Base-by-base conservation (phyloP, 2,329 filamentous ascomycete species). In the Fusarium sp. region DNA sequence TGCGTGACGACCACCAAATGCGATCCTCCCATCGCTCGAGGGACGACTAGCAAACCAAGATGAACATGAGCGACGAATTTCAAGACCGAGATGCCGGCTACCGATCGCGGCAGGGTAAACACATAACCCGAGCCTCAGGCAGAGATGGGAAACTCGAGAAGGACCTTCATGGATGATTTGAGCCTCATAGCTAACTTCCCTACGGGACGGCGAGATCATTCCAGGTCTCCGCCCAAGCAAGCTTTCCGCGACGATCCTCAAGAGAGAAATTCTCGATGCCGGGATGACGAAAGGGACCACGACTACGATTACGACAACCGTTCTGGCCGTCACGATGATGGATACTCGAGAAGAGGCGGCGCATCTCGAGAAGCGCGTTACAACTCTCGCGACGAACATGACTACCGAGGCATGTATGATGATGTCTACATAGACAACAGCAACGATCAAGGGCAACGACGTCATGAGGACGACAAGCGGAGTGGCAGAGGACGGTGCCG, bases 81-180 rank as follows among this genome's bases (percentile, higher is more conserved):
- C 69, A 78, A 66, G 72, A 75, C 70, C 73, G 70, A 78, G 79
- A 82, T 77, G 81, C 83, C 75, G 80, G 82, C 79, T 80, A 82
- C 77, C 84, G 81, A 81, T 82, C 83, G 82, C 82, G 84, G 83
- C 85, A 87, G 83, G 85, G 83, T 85, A 85, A 85, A 84, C 78
- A 76, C 78, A 79, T 73, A 78, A 77, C 80, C 80, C 78, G 80
- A 74, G 79, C 76, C 73, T 77, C 74, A 66, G 66, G 66, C 69
- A 73, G 71, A 76, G 49, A 69, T 72, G 73, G 63, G 73, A 63
- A 42, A 70, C 60, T 55, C 65, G 74, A 76, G 70, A 78, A 73
- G 72, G 65, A 75, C 69, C 72, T 74, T 67, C 66, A 74, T 76
- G 76, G 72, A 76, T 76, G 65, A 67, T 73, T 75, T 79, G 80